These are phyloP conservation scores for Lactifluus echinatus DNA, from an alignment of 768 basidiomycete species.

Conservation along the genomic window DNA sequence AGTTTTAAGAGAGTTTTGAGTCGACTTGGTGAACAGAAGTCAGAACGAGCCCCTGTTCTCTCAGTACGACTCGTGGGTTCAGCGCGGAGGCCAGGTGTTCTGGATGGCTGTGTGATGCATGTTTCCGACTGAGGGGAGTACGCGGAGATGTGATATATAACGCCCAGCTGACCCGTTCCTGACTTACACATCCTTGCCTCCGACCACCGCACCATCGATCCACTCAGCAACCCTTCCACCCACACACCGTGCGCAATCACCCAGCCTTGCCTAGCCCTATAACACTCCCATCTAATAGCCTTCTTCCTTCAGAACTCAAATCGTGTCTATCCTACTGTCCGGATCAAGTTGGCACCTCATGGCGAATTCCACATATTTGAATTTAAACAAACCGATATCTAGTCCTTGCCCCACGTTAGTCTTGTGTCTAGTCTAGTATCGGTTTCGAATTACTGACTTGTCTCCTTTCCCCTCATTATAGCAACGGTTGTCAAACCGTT, in stretches of 20 bases:
- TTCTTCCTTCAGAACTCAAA: neutral
- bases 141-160: constrained; percentile 12
- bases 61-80: neutral
- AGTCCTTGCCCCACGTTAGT: constrained; percentile 92
- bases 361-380: constrained; percentile 67
- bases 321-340: constrained; percentile 2
- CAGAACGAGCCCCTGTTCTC: neutral
- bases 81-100: neutral
- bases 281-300: constrained; percentile 1
- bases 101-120: neutral
- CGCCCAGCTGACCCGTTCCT: neutral
- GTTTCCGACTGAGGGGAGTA: neutral
- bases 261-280: neutral
- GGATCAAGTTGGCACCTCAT: constrained; percentile 79
- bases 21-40: neutral
- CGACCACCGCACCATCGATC: constrained; percentile 20
- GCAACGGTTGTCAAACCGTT: constrained; percentile 96
- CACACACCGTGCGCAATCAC: neutral
- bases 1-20: neutral
- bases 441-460: neutral
- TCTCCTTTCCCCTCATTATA: constrained; percentile 27
- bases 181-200: constrained; percentile 12
- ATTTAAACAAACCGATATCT: constrained; percentile 70
- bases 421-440: neutral
- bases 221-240: neutral